Percentiles rank a stretch among this genome's conserved stretches.
Conservation (phyloP, 805 yeast genomes). For the Lipomyces spencermartinsiae region DNA sequence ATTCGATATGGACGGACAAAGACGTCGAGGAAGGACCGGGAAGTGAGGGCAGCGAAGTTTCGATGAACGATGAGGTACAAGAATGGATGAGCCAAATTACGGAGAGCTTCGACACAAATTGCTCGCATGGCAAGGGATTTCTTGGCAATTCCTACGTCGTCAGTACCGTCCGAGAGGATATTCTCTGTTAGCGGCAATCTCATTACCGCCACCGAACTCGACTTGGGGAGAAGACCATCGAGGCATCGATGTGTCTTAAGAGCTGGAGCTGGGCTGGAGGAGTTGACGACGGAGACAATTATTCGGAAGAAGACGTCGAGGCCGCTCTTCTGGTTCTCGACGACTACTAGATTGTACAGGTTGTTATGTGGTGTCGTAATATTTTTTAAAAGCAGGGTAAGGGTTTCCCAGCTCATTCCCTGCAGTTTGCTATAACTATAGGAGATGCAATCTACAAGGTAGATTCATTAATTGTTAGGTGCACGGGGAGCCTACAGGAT, state of each 20-base stretch:
- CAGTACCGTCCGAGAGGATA: constrained; percentile 7
- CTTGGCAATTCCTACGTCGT: constrained; percentile 3
- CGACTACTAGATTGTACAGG: constrained; percentile 1
- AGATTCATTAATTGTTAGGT: too few species aligned
- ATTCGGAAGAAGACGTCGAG: neutral
- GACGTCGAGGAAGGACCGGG: constrained; percentile 6
- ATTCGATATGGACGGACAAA: neutral
- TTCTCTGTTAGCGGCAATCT: constrained; percentile 11
- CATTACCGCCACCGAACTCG: neutral
- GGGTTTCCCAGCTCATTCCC: too few species aligned
- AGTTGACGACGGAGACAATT: neutral
- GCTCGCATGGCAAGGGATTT: constrained; percentile 3
- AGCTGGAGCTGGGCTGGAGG: constrained; percentile 1
- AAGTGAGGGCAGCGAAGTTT: neutral
- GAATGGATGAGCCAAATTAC: constrained; percentile 1
- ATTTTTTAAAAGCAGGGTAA: too few species aligned
- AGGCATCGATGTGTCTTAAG: neutral
- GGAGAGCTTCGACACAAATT: constrained; percentile 1
- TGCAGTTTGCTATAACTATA: too few species aligned
- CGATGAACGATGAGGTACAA: neutral
- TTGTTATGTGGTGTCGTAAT: too few species aligned
- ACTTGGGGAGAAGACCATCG: constrained; percentile 1
- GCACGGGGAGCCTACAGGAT: too few species aligned
- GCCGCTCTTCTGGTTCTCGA: neutral
- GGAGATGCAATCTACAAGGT: too few species aligned